Conservation (phyloP, 768 basidiomycete species). For the Psilocybe cyanescens region DNA sequence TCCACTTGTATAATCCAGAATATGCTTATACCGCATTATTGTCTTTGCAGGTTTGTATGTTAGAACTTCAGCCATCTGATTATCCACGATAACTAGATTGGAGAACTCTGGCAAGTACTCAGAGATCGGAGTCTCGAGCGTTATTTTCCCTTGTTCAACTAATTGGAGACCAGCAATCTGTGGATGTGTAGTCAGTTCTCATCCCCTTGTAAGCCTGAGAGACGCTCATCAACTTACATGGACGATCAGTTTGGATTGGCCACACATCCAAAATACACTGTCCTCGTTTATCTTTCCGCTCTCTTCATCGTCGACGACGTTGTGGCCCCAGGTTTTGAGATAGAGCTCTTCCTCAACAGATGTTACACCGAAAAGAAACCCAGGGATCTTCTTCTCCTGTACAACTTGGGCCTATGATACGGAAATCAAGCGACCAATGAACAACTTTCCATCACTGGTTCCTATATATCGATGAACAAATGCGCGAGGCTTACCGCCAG, state of each 20-base stretch:
- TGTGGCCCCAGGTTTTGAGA: constrained; percentile 27
- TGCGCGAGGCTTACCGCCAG: not conserved
- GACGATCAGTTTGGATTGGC: constrained; percentile 36
- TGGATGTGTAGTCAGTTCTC: not conserved
- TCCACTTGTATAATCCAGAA: constrained; percentile 35
- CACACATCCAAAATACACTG: constrained; percentile 39
- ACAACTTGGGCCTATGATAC: constrained; percentile 12
- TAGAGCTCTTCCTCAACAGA: constrained; percentile 29
- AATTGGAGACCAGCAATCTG: constrained; percentile 30
- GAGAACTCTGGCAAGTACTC: constrained; percentile 27
- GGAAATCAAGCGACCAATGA: not conserved
- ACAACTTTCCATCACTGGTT: no score
- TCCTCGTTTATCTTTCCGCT: constrained; percentile 29
- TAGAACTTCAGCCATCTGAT: constrained; percentile 5
- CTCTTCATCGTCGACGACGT: constrained; percentile 27
- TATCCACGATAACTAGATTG: constrained; percentile 25
- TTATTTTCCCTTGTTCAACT: constrained; percentile 29
- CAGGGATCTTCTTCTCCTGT: constrained; percentile 14
- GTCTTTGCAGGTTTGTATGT: constrained; percentile 27
- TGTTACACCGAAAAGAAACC: constrained; percentile 23
- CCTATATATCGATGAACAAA: not conserved
- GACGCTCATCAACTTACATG: constrained; percentile 23
- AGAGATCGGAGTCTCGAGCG: constrained; percentile 20
- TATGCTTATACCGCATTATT: constrained; percentile 24
- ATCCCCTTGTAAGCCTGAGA: not conserved